Conservation (phyloP, 257 asterid genomes). For the Jaltomata sinuosa region DNA sequence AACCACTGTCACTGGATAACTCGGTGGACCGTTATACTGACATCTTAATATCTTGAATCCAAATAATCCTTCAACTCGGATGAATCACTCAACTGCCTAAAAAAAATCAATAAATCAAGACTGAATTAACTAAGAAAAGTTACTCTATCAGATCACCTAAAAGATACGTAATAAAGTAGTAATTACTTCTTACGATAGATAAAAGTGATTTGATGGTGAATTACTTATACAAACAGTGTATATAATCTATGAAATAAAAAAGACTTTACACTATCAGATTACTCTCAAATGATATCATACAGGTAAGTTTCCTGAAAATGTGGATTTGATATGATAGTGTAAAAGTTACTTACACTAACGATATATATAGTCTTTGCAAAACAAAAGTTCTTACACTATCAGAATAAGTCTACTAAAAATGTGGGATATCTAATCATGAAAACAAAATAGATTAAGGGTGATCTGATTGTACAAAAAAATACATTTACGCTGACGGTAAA, state of each 20-base stretch:
- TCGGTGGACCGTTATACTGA: constrained; percentile 42
- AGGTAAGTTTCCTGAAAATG: neutral
- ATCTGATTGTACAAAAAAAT: neutral
- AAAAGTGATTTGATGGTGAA: neutral
- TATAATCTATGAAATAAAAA: too few relatives aligned
- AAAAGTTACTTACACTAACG: neutral
- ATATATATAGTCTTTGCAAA: neutral
- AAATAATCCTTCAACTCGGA: constrained; percentile 33
- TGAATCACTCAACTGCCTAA: constrained; percentile 28
- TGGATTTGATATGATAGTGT: neutral
- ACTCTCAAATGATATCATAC: neutral
- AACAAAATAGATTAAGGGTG: neutral
- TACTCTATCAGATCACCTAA: too few relatives aligned
- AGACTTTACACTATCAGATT: too few relatives aligned
- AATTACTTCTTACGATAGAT: too few relatives aligned
- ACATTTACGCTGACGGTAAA: too few relatives aligned
- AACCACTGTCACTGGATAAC: constrained; percentile 32
- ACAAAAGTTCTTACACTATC: too few relatives aligned
- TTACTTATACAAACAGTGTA: neutral
- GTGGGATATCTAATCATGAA: neutral
- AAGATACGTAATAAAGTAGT: neutral
- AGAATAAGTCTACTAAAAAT: neutral
- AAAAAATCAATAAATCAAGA: neutral
- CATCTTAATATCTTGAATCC: constrained; percentile 23
- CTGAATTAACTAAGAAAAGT: neutral